A percentile compares a stretch with the other conserved stretches of the same genome.
Evolutionary conservation across 1,139 yeast species (phyloP).

Genomic region (Kodamaea sp.): DNA sequence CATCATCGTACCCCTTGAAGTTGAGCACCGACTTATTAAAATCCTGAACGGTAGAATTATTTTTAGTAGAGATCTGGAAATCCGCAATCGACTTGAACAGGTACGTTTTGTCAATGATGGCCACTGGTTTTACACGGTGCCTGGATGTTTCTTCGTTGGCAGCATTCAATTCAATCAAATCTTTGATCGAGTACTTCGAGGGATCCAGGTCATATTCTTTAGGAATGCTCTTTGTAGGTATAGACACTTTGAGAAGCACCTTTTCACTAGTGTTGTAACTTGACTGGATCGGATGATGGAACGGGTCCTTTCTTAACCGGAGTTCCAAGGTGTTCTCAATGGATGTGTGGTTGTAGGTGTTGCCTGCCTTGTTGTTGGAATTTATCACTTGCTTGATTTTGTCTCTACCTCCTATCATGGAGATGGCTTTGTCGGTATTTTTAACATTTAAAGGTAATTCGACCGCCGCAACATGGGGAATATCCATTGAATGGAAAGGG

Average conservation of each 20-base stretch:
- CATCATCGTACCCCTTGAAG: slow-evolving; percentile 31
- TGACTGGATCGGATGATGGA: slow-evolving; percentile 79
- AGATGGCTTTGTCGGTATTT: slow-evolving; percentile 62
- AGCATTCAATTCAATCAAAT: slow-evolving; percentile 41
- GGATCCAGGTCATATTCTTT: slow-evolving; percentile 40
- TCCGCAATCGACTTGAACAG: slow-evolving; percentile 87
- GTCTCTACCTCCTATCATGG: slow-evolving; percentile 75
- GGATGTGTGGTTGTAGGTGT: slow-evolving; percentile 11
- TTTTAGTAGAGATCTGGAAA: slow-evolving; percentile 71
- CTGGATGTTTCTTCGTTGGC: slow-evolving; percentile 20
- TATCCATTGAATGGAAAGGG: slow-evolving; percentile 59
- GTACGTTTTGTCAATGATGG: slow-evolving; percentile 67
- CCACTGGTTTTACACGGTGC: slow-evolving; percentile 58
- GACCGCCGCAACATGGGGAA: slow-evolving; percentile 73
- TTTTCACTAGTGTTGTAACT: slow-evolving; percentile 58
- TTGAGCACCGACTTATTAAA: slow-evolving; percentile 28
- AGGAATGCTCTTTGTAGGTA: slow-evolving; percentile 58
- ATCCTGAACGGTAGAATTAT: slow-evolving; percentile 49
- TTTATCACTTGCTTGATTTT: slow-evolving; percentile 43
- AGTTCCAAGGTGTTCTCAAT: slow-evolving; percentile 54
- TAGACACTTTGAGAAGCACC: slow-evolving; percentile 63
- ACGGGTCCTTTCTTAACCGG: slow-evolving; percentile 64
- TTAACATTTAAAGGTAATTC: slow-evolving; percentile 80
- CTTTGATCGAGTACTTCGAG: slow-evolving; percentile 50
- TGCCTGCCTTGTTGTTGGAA: slow-evolving; percentile 18